phyloP scores from a whole-genome alignment of 2,329 filamentous ascomycete genomes.

The Paraphoma sp. region DNA sequence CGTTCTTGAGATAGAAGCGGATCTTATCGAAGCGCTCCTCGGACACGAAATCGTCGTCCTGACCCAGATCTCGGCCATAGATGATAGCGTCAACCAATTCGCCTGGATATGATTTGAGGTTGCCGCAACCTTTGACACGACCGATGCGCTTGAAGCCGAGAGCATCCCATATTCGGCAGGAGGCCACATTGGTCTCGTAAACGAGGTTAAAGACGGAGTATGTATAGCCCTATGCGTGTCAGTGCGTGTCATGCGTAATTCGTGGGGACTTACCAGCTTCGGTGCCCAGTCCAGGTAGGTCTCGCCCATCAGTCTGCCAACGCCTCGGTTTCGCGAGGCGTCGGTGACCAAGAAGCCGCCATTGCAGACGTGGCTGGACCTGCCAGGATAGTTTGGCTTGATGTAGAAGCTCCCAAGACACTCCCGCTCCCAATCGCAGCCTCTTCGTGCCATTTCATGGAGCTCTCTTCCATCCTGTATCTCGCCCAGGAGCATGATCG shows the following conservation, averaged over 20 bases:
- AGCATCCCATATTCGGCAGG: slow-evolving; percentile 89
- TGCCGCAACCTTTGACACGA: slow-evolving; percentile 67
- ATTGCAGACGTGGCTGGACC: slow-evolving; percentile 88
- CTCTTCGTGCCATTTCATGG: slow-evolving; percentile 52
- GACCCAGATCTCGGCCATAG: slow-evolving; percentile 66
- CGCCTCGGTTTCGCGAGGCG: slow-evolving; percentile 55
- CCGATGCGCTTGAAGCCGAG: slow-evolving; percentile 93
- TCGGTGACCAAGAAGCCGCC: slow-evolving; percentile 59
- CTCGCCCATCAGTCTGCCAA: slow-evolving; percentile 60
- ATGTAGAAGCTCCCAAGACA: slow-evolving; percentile 93
- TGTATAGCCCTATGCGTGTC: slow-evolving; percentile 70
- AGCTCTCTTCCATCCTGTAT: slow-evolving; percentile 63
- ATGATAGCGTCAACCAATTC: slow-evolving; percentile 60
- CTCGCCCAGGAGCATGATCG: slow-evolving; percentile 83
- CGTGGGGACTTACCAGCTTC: slow-evolving; percentile 48
- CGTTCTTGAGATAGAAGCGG: slow-evolving; percentile 93
- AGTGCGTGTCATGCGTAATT: background rate
- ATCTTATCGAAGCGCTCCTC: slow-evolving; percentile 99
- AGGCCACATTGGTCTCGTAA: slow-evolving; percentile 91
- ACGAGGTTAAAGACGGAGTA: slow-evolving; percentile 95
- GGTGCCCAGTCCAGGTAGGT: slow-evolving; percentile 61
- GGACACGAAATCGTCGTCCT: slow-evolving; percentile 82
- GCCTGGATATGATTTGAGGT: slow-evolving; percentile 54
- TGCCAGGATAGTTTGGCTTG: slow-evolving; percentile 90
- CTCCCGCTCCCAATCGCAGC: slow-evolving; percentile 75